A percentile compares a stretch with the other conserved stretches of the same genome.
These are phyloP conservation scores for Parafenestella ontariensis DNA, from an alignment of 2,329 filamentous ascomycete genomes.

Conservation along the genomic window DNA sequence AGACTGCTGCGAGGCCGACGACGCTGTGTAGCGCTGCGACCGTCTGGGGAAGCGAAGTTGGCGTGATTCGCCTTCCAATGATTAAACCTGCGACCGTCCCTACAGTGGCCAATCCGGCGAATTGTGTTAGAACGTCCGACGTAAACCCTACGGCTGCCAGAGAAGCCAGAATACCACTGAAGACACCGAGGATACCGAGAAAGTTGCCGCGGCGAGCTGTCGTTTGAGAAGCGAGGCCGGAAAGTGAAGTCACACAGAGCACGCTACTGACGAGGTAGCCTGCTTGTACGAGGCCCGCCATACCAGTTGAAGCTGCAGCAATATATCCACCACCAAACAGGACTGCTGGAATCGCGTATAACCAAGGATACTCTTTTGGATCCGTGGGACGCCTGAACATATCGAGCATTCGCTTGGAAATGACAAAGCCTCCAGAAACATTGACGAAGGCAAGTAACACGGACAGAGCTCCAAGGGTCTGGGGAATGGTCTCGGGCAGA, in stretches of 20 bases:
- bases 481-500: conserved; percentile 71
- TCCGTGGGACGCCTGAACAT: conserved; percentile 72
- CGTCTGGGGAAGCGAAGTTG: conserved; percentile 86
- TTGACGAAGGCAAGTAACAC: conserved; percentile 89
- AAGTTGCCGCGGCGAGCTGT: conserved; percentile 87
- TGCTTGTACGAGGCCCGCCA: conserved; percentile 83
- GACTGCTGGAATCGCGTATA: conserved; percentile 79
- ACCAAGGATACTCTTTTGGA: conserved; percentile 85
- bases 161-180: conserved; percentile 82
- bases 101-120: conserved; percentile 74
- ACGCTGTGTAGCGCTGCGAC: conserved; percentile 90
- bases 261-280: conserved; percentile 86
- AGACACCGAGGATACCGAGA: conserved; percentile 84
- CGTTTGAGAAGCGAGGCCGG: conserved; percentile 78
- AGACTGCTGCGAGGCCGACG: conserved; percentile 84
- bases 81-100: conserved; percentile 74
- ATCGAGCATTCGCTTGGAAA: conserved; percentile 92
- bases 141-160: conserved; percentile 82
- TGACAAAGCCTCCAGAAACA: conserved; percentile 86
- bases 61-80: conserved; percentile 86
- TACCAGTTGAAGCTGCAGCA: conserved; percentile 79
- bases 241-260: conserved; percentile 81
- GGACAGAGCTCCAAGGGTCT: conserved; percentile 76
- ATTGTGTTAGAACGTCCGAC: conserved; percentile 79
- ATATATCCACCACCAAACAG: conserved; percentile 83